phyloP scores from a whole-genome alignment of 2,329 filamentous ascomycete genomes.

The Claviceps sp. region DNA sequence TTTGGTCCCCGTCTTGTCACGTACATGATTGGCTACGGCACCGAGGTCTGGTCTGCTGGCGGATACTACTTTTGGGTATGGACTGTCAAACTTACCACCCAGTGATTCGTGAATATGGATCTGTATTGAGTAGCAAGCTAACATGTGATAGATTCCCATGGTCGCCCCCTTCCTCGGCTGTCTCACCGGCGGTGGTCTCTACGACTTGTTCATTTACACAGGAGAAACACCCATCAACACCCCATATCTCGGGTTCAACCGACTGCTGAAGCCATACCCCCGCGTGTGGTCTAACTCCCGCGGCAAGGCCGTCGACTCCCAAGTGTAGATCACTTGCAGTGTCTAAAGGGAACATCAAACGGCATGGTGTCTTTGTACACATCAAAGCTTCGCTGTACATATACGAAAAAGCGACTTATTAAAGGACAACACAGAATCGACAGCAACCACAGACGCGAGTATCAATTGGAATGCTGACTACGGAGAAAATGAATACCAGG shows the following conservation, averaged over 20 bases:
- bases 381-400: too few relatives aligned
- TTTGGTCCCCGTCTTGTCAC: slow-evolving; percentile 56
- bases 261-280: slow-evolving; percentile 25
- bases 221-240: slow-evolving; percentile 59
- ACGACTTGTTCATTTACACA: slow-evolving; percentile 56
- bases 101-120: neutral
- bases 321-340: slow-evolving; percentile 8
- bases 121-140: neutral
- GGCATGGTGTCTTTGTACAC: neutral
- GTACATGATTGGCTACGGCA: slow-evolving; percentile 55
- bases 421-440: too few relatives aligned
- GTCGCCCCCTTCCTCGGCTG: slow-evolving; percentile 55
- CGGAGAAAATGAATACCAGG: too few relatives aligned
- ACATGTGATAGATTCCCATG: slow-evolving; percentile 48
- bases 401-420: too few relatives aligned
- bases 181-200: slow-evolving; percentile 50
- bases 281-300: slow-evolving; percentile 25
- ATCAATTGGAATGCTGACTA: too few relatives aligned
- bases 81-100: neutral
- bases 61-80: slow-evolving; percentile 61
- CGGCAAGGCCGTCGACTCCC: slow-evolving; percentile 10
- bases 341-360: neutral
- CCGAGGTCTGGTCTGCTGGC: slow-evolving; percentile 52
- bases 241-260: slow-evolving; percentile 48
- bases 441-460: too few relatives aligned